phyloP scores from a whole-genome alignment of 805 yeast genomes.

The Kuraishia borneana region DNA sequence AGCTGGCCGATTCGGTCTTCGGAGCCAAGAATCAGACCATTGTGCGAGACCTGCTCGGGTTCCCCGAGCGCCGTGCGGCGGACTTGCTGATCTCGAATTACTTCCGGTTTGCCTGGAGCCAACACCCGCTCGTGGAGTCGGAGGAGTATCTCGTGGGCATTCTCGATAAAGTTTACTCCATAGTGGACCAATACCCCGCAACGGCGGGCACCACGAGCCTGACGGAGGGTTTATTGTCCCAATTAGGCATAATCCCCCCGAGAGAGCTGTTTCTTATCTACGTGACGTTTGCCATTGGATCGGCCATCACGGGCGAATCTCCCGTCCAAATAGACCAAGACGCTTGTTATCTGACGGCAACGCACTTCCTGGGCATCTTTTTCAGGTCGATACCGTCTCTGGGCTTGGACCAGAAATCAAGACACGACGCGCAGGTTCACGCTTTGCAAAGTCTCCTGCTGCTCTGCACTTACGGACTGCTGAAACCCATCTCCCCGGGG shows the following conservation, averaged over 20 bases:
- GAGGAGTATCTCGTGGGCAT: conserved; percentile 3
- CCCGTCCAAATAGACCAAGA: background rate
- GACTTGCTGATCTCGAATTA: conserved; percentile 6
- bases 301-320: conserved; percentile 10
- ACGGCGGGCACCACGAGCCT: conserved; percentile 3
- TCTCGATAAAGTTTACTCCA: conserved; percentile 2
- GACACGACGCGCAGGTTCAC: conserved; percentile 15
- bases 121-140: conserved; percentile 9
- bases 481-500: conserved; percentile 37
- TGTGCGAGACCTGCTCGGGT: conserved; percentile 2
- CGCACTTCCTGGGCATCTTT: conserved; percentile 6
- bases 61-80: conserved; percentile 4
- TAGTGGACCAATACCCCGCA: conserved; percentile 4
- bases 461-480: conserved; percentile 26
- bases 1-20: conserved; percentile 8
- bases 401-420: background rate
- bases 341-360: conserved; percentile 7
- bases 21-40: conserved; percentile 4
- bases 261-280: conserved; percentile 7
- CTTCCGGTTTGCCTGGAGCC: conserved; percentile 10
- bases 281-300: conserved; percentile 8
- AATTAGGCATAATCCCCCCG: conserved; percentile 1
- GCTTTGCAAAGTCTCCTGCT: conserved; percentile 27
- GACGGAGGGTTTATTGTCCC: conserved; percentile 1
- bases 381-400: conserved; percentile 5